These are phyloP conservation scores for Beauveria australis DNA, from an alignment of 2,329 filamentous ascomycete species.

Conservation along the genomic window DNA sequence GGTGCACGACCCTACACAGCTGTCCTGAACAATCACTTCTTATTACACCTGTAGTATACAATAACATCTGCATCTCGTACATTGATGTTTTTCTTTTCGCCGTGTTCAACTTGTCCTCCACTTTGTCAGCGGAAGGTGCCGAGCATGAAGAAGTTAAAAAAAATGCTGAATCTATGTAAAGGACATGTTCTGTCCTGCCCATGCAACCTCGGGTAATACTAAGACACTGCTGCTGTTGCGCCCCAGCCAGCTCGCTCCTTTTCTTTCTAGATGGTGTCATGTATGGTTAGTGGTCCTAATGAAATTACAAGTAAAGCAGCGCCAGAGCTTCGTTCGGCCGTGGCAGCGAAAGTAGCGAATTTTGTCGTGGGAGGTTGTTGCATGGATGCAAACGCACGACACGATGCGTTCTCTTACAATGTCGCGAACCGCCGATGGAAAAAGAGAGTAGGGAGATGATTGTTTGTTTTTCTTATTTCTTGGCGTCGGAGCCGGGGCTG, in stretches of 20 bases:
- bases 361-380: background rate
- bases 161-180: conserved; percentile 10
- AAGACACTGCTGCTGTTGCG: conserved; percentile 7
- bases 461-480: conserved; percentile 1
- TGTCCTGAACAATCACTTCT: conserved; percentile 2
- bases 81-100: background rate
- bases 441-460: background rate
- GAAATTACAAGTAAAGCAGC: conserved; percentile 8
- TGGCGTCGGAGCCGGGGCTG: background rate
- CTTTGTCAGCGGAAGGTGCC: background rate
- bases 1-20: background rate
- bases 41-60: conserved; percentile 11
- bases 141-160: background rate
- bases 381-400: background rate
- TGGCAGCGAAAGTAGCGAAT: background rate
- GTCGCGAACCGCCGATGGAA: background rate
- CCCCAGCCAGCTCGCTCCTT: conserved; percentile 3
- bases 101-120: background rate
- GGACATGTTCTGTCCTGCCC: conserved; percentile 7
- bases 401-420: background rate
- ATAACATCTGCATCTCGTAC: conserved; percentile 7
- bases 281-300: conserved; percentile 2
- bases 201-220: conserved; percentile 8
- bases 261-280: conserved; percentile 2
- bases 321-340: background rate